These are phyloP conservation scores for Coprinopsis marcescibilis DNA, from an alignment of 768 basidiomycete species.

Conservation along the genomic window DNA sequence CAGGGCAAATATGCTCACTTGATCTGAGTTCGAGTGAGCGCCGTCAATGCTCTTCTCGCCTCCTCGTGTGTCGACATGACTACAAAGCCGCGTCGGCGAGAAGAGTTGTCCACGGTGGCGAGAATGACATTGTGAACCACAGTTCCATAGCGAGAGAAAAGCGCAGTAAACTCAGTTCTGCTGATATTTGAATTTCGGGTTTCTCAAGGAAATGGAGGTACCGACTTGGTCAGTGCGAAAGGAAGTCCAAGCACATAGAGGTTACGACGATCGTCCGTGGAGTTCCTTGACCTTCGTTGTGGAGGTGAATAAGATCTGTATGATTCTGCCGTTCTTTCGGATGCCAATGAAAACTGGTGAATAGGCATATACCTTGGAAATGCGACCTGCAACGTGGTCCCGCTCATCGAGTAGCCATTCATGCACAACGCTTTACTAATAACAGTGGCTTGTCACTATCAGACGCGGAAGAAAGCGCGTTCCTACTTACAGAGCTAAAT, in stretches of 20 bases:
- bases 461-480: not conserved
- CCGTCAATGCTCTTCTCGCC: conserved; percentile 62
- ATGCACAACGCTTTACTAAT: conserved; percentile 61
- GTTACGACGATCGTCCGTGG: conserved; percentile 60
- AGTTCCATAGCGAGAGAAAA: conserved; percentile 61
- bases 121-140: conserved; percentile 77
- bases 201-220: not conserved
- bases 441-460: conserved; percentile 7
- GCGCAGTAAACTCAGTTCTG: conserved; percentile 50
- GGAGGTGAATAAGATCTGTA: conserved; percentile 14
- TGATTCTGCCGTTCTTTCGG: too few species aligned
- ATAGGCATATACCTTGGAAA: conserved; percentile 5
- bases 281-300: conserved; percentile 14
- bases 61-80: conserved; percentile 75
- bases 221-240: conserved; percentile 74
- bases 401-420: conserved; percentile 55
- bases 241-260: conserved; percentile 82
- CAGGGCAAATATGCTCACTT: conserved; percentile 38
- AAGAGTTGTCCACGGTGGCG: conserved; percentile 79
- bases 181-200: not conserved
- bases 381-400: conserved; percentile 50
- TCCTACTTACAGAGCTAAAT: conserved; percentile 45
- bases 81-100: conserved; percentile 76
- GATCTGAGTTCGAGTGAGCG: conserved; percentile 61
- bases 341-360: conserved; percentile 15